A percentile compares a stretch with the other conserved stretches of the same genome.
phyloP scores from a whole-genome alignment of 73 alveolate species.

The Uronychia setigera region DNA sequence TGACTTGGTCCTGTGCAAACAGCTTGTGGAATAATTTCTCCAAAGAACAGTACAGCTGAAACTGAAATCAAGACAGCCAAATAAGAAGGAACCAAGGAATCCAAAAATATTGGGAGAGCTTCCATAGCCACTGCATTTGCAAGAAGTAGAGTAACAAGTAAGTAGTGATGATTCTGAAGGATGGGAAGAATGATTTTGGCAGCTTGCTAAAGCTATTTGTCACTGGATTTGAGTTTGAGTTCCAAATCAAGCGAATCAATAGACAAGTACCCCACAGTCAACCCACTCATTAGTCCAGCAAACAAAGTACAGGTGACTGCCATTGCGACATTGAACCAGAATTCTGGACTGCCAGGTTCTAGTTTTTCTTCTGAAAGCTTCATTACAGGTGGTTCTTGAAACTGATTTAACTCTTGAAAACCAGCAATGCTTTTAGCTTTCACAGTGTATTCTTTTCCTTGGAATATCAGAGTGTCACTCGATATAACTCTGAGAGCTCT shows the following conservation, averaged over 20 bases:
- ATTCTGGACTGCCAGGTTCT: background rate
- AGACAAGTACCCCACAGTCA: conserved; percentile 92
- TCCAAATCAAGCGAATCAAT: conserved; percentile 93
- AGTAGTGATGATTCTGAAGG: conserved; percentile 92
- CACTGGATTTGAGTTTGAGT: conserved; percentile 60
- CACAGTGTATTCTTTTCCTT: background rate
- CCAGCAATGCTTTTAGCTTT: background rate
- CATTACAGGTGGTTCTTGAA: no score
- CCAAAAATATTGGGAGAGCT: conserved; percentile 93
- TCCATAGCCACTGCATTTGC: conserved; percentile 97
- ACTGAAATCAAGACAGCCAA: conserved; percentile 93
- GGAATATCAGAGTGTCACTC: background rate
- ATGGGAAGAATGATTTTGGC: conserved; percentile 68
- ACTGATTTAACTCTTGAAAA: background rate
- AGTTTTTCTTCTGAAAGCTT: background rate
- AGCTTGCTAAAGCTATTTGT: background rate
- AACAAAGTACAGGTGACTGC: background rate
- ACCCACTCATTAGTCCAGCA: conserved; percentile 5
- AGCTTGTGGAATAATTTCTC: conserved; percentile 98
- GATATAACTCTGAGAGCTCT: background rate
- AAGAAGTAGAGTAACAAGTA: conserved; percentile 92
- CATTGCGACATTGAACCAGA: background rate
- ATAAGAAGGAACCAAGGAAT: conserved; percentile 86
- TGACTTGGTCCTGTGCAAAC: conserved; percentile 97
- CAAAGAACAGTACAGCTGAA: conserved; percentile 83